Conservation (phyloP, 208 protist genomes). For the Acanthamoeba sp. region DNA sequence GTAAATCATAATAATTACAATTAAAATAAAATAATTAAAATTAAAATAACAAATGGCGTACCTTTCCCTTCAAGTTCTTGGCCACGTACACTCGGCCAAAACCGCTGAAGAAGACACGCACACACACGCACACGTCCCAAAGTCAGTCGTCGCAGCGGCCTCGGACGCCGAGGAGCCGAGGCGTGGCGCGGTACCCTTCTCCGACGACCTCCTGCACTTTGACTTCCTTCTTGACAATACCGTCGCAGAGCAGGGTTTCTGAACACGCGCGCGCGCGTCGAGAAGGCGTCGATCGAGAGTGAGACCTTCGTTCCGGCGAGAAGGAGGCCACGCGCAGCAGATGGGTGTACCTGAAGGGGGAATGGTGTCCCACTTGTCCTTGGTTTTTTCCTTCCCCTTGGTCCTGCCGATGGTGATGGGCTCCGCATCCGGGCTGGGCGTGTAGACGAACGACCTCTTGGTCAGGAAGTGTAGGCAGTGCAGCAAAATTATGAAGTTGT, state of each 20-base stretch:
- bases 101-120: conserved; percentile 21
- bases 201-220: conserved; percentile 74
- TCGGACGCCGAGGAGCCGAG: no score
- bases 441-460: conserved; percentile 64
- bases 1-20: no score
- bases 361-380: conserved; percentile 26
- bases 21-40: not conserved
- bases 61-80: conserved; percentile 73
- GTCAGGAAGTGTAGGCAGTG: conserved; percentile 71
- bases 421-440: conserved; percentile 35
- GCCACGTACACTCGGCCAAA: conserved; percentile 70
- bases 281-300: not conserved
- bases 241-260: not conserved
- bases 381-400: conserved; percentile 45
- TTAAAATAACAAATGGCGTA: not conserved
- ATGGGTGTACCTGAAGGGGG: conserved; percentile 16
- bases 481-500: conserved; percentile 71
- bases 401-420: conserved; percentile 17
- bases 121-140: not conserved
- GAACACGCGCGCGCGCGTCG: not conserved
- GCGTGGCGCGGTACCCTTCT: conserved; percentile 45
- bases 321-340: no score
- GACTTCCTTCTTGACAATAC: conserved; percentile 68
- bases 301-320: no score
- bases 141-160: no score